These are phyloP conservation scores for Corylus avellana DNA, from an alignment of 306 rosid genomes.

Conservation along the genomic window DNA sequence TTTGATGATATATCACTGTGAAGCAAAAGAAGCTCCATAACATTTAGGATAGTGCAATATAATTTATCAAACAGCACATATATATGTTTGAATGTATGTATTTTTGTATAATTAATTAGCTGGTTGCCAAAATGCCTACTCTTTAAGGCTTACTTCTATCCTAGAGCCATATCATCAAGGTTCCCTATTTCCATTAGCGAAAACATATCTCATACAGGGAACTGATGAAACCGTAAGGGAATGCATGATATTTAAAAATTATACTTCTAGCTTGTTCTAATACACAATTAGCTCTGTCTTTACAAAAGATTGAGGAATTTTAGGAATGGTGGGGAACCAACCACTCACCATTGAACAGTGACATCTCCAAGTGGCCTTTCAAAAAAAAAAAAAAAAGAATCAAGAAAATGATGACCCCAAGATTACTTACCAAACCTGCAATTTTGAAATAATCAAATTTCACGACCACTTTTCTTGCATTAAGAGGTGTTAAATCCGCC, in stretches of 20 bases:
- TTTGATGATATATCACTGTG: background rate
- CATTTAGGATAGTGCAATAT: background rate
- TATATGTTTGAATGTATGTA: too few species aligned
- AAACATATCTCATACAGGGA: background rate
- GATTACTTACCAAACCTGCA: slow-evolving; percentile 71
- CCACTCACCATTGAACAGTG: background rate
- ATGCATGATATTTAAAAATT: background rate
- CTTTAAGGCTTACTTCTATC: too few species aligned
- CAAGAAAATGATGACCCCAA: background rate
- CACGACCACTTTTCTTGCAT: slow-evolving; percentile 85
- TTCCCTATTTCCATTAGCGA: background rate
- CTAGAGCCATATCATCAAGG: background rate
- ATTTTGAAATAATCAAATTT: slow-evolving; percentile 83
- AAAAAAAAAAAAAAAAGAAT: background rate
- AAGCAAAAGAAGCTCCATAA: background rate
- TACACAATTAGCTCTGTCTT: background rate
- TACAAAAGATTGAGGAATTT: background rate
- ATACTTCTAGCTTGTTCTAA: background rate
- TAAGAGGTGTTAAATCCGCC: slow-evolving; percentile 82
- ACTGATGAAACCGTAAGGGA: background rate
- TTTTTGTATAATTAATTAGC: too few species aligned
- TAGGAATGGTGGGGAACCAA: background rate
- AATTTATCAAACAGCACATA: too few species aligned
- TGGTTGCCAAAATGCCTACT: too few species aligned
- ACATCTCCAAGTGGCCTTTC: background rate